Evolutionary conservation across 192 early-diverging fungal species (phyloP).

Genomic region (Martensiomyces pterosporus): DNA sequence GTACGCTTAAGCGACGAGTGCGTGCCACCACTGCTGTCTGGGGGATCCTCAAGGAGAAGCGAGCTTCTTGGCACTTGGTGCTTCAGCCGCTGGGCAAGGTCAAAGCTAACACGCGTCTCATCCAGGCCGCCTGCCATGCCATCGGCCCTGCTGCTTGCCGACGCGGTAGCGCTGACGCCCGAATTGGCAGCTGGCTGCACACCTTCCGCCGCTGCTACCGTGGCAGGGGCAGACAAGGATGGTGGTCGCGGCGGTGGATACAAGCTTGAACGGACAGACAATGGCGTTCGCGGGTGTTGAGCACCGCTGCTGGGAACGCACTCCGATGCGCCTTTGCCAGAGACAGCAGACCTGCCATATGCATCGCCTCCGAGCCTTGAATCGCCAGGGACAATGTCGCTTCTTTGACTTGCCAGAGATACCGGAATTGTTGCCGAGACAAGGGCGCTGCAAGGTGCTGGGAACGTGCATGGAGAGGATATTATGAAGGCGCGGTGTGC

Average conservation of each 20-base stretch:
- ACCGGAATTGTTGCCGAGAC: slow-evolving; percentile 26
- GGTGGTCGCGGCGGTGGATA: slow-evolving; percentile 4
- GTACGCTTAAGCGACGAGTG: no score
- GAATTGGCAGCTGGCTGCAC: slow-evolving; percentile 2
- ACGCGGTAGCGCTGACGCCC: no score
- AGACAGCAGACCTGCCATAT: no score
- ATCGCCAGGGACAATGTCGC: slow-evolving; percentile 7
- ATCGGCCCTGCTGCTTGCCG: slow-evolving; percentile 2
- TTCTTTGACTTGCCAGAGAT: slow-evolving; percentile 10
- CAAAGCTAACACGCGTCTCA: slow-evolving; percentile 26
- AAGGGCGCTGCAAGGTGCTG: slow-evolving; percentile 13
- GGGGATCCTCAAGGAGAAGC: no score
- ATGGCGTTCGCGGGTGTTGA: no score
- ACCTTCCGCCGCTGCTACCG: background rate
- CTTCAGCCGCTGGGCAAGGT: no score
- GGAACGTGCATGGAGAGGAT: slow-evolving; percentile 31
- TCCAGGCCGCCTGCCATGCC: slow-evolving; percentile 17
- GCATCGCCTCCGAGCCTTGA: no score
- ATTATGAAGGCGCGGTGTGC: slow-evolving; percentile 35
- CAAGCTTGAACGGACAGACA: background rate
- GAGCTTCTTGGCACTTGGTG: no score
- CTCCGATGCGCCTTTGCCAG: no score
- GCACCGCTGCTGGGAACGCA: no score
- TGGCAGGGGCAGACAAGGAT: slow-evolving; percentile 1
- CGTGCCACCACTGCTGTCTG: no score